A percentile compares a stretch with the other conserved stretches of the same genome.
These are phyloP conservation scores for Furcasterigmium sp. DNA, from an alignment of 2,329 filamentous ascomycete species.

Conservation along the genomic window DNA sequence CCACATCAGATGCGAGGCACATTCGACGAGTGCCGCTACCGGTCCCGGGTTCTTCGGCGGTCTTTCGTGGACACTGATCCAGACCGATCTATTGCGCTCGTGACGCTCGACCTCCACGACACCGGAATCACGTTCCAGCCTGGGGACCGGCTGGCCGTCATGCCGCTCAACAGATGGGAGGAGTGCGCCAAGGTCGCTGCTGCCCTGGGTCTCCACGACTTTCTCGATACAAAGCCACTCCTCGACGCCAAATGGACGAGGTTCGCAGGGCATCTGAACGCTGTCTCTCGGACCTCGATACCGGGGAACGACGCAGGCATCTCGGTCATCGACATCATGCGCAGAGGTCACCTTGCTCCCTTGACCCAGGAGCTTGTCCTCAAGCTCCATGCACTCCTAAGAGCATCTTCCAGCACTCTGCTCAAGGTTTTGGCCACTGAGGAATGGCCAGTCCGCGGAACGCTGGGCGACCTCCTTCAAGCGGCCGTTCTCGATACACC, in stretches of 20 bases:
- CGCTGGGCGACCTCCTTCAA: conserved; percentile 45
- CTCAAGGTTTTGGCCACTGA: conserved; percentile 42
- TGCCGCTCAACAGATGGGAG: conserved; percentile 50
- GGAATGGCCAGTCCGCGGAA: conserved; percentile 46
- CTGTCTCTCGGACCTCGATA: conserved; percentile 20
- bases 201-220: conserved; percentile 41
- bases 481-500: conserved; percentile 41
- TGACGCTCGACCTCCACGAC: conserved; percentile 46
- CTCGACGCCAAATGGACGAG: conserved; percentile 37
- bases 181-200: conserved; percentile 50
- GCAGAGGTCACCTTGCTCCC: conserved; percentile 45
- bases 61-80: conserved; percentile 41
- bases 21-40: conserved; percentile 49
- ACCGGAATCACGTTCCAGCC: conserved; percentile 49
- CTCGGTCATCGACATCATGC: conserved; percentile 42
- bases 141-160: conserved; percentile 47
- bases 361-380: conserved; percentile 46
- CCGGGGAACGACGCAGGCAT: conserved; percentile 16
- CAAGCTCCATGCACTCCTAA: conserved; percentile 40
- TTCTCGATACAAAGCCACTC: conserved; percentile 34
- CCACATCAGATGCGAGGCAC: conserved; percentile 49
- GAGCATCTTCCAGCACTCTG: conserved; percentile 43
- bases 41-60: conserved; percentile 36
- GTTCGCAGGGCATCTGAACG: conserved; percentile 39
- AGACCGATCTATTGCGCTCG: conserved; percentile 38